A percentile compares a stretch with the other conserved stretches of the same genome.
Evolutionary conservation across 495 filamentous ascomycete species (phyloP).

Genomic region (Hyaloscypha variabilis): DNA sequence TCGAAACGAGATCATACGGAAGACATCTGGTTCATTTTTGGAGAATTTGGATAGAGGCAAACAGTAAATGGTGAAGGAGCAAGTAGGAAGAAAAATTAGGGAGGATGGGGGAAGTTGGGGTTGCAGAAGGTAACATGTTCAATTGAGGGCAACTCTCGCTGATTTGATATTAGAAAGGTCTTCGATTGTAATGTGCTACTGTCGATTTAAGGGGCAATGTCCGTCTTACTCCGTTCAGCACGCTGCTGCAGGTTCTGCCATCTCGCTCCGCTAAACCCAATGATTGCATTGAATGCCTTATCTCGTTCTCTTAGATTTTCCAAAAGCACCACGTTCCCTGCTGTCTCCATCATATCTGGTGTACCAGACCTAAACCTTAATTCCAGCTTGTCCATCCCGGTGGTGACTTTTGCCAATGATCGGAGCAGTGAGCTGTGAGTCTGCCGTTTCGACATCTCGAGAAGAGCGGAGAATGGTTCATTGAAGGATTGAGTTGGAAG

Average conservation of each 20-base stretch:
- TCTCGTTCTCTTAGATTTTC: constrained; percentile 29
- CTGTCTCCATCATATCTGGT: neutral
- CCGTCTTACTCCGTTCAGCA: neutral
- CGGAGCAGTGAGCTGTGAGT: constrained; percentile 1
- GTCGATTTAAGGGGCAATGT: neutral
- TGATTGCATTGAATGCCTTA: constrained; percentile 33
- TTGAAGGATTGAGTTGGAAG: neutral
- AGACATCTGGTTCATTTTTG: too few species aligned
- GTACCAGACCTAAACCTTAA: constrained; percentile 6
- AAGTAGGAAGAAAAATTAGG: too few species aligned
- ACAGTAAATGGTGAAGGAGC: too few species aligned
- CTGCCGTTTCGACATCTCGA: constrained; percentile 23
- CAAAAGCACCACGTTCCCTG: neutral
- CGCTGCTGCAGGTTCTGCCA: constrained; percentile 32
- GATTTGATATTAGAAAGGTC: too few species aligned
- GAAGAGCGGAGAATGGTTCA: constrained; percentile 3
- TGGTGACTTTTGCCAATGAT: constrained; percentile 15
- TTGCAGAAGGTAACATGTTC: too few species aligned
- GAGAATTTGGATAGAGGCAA: too few species aligned
- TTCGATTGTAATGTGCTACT: too few species aligned
- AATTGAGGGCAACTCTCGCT: too few species aligned
- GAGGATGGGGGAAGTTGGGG: too few species aligned
- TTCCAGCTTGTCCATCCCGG: constrained; percentile 20
- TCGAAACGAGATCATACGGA: too few species aligned
- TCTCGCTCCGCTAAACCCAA: constrained; percentile 31